These are phyloP conservation scores for Cucumis sativus DNA, from an alignment of 306 rosid genomes.

Conservation along the genomic window DNA sequence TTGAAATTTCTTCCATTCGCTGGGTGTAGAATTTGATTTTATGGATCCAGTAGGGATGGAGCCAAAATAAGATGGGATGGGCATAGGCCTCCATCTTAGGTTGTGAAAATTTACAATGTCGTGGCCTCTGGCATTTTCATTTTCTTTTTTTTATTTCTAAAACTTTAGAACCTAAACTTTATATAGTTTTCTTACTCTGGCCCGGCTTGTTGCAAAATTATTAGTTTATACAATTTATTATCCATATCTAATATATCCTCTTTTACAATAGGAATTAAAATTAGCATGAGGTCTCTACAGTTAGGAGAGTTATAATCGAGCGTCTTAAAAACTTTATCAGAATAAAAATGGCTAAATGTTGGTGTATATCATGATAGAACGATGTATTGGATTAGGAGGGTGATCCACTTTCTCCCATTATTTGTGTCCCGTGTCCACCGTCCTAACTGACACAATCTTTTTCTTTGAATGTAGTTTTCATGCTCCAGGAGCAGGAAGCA, in stretches of 20 bases:
- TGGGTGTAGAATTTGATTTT: background rate
- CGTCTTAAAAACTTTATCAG: background rate
- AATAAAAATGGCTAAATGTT: background rate
- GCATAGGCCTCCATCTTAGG: too few relatives aligned
- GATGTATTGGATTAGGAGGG: background rate
- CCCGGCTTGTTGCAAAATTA: background rate
- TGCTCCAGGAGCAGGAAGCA: constrained; percentile 85
- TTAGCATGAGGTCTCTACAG: background rate
- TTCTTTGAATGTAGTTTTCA: constrained; percentile 40
- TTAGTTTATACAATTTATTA: background rate
- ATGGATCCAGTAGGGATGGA: background rate
- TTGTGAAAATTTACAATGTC: background rate
- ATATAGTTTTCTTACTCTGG: background rate
- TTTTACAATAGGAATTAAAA: background rate
- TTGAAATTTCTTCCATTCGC: background rate
- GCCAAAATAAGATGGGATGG: too few relatives aligned
- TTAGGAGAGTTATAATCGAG: background rate
- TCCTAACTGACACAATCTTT: background rate
- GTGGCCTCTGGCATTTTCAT: background rate
- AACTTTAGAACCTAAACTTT: background rate
- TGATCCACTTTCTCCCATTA: background rate
- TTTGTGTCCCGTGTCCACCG: background rate
- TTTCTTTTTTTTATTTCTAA: background rate
- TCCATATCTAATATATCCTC: background rate
- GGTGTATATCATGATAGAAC: background rate